These are phyloP conservation scores for Angomonas ambiguus DNA, from an alignment of 208 protist genomes.

Conservation along the genomic window DNA sequence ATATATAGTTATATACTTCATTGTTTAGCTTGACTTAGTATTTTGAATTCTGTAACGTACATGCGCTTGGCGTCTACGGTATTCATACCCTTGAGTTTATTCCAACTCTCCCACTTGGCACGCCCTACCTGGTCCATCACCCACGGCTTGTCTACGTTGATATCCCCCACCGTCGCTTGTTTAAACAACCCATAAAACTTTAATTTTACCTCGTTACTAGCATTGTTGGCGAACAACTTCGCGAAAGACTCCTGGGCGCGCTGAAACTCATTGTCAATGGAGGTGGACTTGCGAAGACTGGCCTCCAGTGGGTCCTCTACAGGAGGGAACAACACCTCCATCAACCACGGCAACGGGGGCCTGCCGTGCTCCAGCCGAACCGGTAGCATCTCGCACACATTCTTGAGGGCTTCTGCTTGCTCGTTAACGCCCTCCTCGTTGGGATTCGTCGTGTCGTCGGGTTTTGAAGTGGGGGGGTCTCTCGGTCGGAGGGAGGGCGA, in stretches of 20 bases:
- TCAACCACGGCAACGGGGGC: constrained; percentile 42
- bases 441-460: not conserved
- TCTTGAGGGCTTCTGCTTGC: constrained; percentile 20
- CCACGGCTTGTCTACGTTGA: constrained; percentile 68
- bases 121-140: constrained; percentile 70
- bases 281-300: constrained; percentile 10
- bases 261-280: constrained; percentile 47
- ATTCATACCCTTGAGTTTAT: constrained; percentile 73
- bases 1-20: constrained; percentile 9
- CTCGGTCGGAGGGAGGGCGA: constrained; percentile 13
- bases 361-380: constrained; percentile 46
- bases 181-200: constrained; percentile 88
- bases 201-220: constrained; percentile 68
- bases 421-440: constrained; percentile 28
- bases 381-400: constrained; percentile 31
- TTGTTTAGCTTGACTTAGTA: constrained; percentile 14
- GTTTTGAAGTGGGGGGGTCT: not conserved
- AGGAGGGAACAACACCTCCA: constrained; percentile 28
- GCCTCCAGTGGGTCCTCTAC: constrained; percentile 4
- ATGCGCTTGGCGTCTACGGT: constrained; percentile 73
- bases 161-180: constrained; percentile 81
- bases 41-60: constrained; percentile 71
- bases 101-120: constrained; percentile 93
- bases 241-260: constrained; percentile 50
- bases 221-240: constrained; percentile 21